Percentiles rank a stretch among this genome's conserved stretches.
Evolutionary conservation across 768 basidiomycete species (phyloP).

Genomic region (Pilatotrama ljubarskyi): DNA sequence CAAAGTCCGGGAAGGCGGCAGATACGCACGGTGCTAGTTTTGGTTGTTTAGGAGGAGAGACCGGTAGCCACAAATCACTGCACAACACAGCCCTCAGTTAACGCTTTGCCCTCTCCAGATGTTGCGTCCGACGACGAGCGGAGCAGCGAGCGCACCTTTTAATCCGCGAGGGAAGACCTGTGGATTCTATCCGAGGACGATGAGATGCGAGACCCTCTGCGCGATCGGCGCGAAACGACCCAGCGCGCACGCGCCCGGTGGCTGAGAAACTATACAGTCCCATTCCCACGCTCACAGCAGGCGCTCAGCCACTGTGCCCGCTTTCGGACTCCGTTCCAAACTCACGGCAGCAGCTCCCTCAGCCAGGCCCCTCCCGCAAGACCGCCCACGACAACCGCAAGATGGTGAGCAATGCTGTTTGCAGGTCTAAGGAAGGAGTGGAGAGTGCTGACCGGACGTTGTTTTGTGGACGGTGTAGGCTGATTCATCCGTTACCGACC

Average conservation of each 20-base stretch:
- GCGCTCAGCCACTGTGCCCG: constrained; percentile 35
- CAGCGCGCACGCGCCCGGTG: constrained; percentile 20
- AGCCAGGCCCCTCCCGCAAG: constrained; percentile 20
- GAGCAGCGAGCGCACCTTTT: constrained; percentile 52
- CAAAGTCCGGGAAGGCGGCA: neutral
- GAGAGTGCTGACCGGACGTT: constrained; percentile 23
- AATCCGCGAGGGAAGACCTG: constrained; percentile 93
- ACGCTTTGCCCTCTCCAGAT: neutral
- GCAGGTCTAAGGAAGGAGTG: constrained; percentile 4
- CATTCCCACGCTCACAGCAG: constrained; percentile 46
- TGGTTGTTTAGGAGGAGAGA: constrained; percentile 35
- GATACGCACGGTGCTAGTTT: constrained; percentile 20
- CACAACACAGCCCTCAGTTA: constrained; percentile 2
- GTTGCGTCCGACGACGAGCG: neutral
- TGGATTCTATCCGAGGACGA: constrained; percentile 81
- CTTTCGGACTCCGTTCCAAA: constrained; percentile 24
- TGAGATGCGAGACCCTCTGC: constrained; percentile 24
- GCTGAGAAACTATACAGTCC: constrained; percentile 54
- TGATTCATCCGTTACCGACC: constrained; percentile 85
- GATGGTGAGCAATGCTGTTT: constrained; percentile 29
- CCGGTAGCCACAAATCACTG: constrained; percentile 94
- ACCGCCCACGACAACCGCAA: constrained; percentile 30
- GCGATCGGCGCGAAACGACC: constrained; percentile 3
- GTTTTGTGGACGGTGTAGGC: constrained; percentile 49
- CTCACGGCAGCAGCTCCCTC: constrained; percentile 16